These are phyloP conservation scores for Collybiopsis confluens DNA, from an alignment of 768 basidiomycete species.

Conservation along the genomic window DNA sequence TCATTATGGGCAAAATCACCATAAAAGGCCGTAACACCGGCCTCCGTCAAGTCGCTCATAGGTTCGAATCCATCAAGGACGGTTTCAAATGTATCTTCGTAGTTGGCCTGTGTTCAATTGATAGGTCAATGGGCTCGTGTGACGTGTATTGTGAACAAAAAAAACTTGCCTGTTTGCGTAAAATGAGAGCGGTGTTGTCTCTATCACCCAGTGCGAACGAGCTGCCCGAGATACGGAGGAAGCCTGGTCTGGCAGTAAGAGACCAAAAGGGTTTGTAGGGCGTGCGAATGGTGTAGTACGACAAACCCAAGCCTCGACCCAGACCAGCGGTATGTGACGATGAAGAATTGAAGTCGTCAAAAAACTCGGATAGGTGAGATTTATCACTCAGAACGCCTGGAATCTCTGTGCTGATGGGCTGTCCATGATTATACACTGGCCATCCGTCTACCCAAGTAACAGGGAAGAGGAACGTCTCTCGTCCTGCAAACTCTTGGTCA, in stretches of 20 bases:
- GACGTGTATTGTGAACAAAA: too few relatives aligned
- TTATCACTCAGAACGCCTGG: slow-evolving; percentile 24
- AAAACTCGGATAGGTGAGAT: slow-evolving; percentile 19
- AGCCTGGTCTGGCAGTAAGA: slow-evolving; percentile 22
- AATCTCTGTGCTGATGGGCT: slow-evolving; percentile 26
- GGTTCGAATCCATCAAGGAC: slow-evolving; percentile 26
- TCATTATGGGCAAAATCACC: slow-evolving; percentile 35
- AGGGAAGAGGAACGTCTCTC: slow-evolving; percentile 37
- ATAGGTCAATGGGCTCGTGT: too few relatives aligned
- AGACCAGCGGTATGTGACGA: slow-evolving; percentile 18
- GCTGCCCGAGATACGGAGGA: slow-evolving; percentile 29
- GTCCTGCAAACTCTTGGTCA: slow-evolving; percentile 16
- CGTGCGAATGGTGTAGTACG: slow-evolving; percentile 35
- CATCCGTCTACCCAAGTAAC: slow-evolving; percentile 34
- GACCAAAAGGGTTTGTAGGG: slow-evolving; percentile 35
- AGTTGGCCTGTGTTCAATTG: too few relatives aligned
- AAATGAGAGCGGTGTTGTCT: slow-evolving; percentile 30
- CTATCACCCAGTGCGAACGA: slow-evolving; percentile 34
- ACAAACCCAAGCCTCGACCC: too few relatives aligned
- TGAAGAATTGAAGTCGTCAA: slow-evolving; percentile 23
- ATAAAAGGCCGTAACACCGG: slow-evolving; percentile 32
- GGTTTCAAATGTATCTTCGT: slow-evolving; percentile 34
- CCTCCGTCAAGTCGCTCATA: slow-evolving; percentile 28
- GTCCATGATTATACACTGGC: slow-evolving; percentile 32
- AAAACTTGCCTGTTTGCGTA: slow-evolving; percentile 37